Percentiles rank a stretch among this genome's conserved stretches.
These are phyloP conservation scores for Aspergillus pseudotamarii DNA, from an alignment of 2,329 filamentous ascomycete genomes.

Conservation along the genomic window DNA sequence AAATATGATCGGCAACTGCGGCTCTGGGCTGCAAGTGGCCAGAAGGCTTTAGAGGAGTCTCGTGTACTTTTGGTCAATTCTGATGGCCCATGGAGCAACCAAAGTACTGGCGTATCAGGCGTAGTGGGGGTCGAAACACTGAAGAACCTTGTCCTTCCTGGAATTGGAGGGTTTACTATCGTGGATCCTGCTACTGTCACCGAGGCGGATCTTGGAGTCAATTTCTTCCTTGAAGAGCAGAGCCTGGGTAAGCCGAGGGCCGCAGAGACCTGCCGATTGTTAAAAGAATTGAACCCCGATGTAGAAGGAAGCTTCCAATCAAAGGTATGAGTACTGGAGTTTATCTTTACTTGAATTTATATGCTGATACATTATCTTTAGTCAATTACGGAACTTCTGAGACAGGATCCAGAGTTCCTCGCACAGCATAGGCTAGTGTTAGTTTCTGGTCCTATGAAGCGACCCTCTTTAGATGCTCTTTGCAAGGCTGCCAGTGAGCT, in stretches of 20 bases:
- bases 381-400: slow-evolving; percentile 42
- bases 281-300: slow-evolving; percentile 90
- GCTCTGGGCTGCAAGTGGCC: slow-evolving; percentile 90
- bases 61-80: slow-evolving; percentile 91
- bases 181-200: slow-evolving; percentile 77
- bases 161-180: slow-evolving; percentile 89
- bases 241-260: slow-evolving; percentile 78
- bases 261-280: slow-evolving; percentile 72
- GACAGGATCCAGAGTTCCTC: slow-evolving; percentile 40
- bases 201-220: slow-evolving; percentile 85
- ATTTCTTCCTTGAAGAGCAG: slow-evolving; percentile 89
- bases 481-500: slow-evolving; percentile 55
- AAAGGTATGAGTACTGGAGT: slow-evolving; percentile 47
- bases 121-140: slow-evolving; percentile 87
- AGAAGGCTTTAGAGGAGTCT: slow-evolving; percentile 85
- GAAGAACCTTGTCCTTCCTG: slow-evolving; percentile 95
- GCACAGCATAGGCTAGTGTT: slow-evolving; percentile 62
- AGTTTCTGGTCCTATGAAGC: slow-evolving; percentile 61
- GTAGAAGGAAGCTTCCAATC: slow-evolving; percentile 73
- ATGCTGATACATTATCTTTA: slow-evolving; percentile 22
- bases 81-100: slow-evolving; percentile 41
- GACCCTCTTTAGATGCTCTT: slow-evolving; percentile 54
- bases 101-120: slow-evolving; percentile 62
- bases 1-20: slow-evolving; percentile 96
- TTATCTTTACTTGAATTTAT: background rate